phyloP scores from a whole-genome alignment of 192 early-diverging fungal genomes.

The Coemansia sp. region DNA sequence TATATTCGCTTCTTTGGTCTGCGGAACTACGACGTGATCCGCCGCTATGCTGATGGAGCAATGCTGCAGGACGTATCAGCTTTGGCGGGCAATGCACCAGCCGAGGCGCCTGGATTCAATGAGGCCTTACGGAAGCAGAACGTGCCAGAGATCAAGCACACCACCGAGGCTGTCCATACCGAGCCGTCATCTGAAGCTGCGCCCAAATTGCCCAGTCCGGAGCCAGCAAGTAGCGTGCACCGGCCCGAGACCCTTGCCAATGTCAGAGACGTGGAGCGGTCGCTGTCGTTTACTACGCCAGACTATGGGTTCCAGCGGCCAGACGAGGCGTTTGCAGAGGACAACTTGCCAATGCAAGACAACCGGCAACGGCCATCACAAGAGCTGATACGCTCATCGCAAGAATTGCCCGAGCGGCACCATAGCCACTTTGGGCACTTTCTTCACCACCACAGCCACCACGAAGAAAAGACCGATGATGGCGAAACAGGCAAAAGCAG shows the following conservation, averaged over 20 bases:
- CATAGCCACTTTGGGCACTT: no score
- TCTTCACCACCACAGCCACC: no score
- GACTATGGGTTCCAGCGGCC: constrained; percentile 48
- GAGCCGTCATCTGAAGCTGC: neutral
- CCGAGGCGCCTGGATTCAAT: constrained; percentile 37
- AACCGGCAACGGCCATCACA: constrained; percentile 39
- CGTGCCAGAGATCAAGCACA: constrained; percentile 27
- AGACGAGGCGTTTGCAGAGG: constrained; percentile 42
- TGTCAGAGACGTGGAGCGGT: constrained; percentile 1
- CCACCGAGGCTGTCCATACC: neutral
- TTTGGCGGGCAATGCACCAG: constrained; percentile 36
- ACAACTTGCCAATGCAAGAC: constrained; percentile 46
- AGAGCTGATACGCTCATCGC: constrained; percentile 12
- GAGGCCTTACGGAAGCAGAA: constrained; percentile 19
- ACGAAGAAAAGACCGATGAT: no score
- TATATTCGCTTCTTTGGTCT: constrained; percentile 78
- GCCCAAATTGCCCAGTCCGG: neutral
- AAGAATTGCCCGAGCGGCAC: neutral
- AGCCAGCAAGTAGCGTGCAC: no score
- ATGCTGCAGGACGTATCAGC: constrained; percentile 25
- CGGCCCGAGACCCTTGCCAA: constrained; percentile 5
- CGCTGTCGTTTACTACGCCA: constrained; percentile 25
- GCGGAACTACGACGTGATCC: constrained; percentile 68
- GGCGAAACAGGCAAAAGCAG: no score
- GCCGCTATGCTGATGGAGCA: constrained; percentile 34